phyloP scores from a whole-genome alignment of 148 eudicot genomes.

The Talinum fruticosum region DNA sequence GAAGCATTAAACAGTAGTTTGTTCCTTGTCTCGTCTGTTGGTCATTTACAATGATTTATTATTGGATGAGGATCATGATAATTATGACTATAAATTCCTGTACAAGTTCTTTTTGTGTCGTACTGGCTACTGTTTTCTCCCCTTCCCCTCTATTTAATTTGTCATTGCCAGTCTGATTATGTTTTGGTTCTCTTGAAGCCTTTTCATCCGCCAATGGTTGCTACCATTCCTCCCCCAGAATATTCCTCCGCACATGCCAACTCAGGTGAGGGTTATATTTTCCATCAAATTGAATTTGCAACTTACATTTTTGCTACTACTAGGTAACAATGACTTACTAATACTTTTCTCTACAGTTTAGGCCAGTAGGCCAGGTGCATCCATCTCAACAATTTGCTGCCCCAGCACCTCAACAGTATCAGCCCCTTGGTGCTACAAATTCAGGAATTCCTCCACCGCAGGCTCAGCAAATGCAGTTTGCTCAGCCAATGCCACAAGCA shows the following conservation, averaged over 20 bases:
- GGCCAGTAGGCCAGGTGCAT: slow-evolving; percentile 52
- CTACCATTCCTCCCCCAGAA: slow-evolving; percentile 47
- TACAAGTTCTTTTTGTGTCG: background rate
- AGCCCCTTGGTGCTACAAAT: slow-evolving; percentile 46
- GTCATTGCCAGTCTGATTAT: background rate
- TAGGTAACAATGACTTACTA: background rate
- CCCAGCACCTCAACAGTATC: slow-evolving; percentile 63
- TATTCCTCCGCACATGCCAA: slow-evolving; percentile 63
- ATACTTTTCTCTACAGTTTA: slow-evolving; percentile 48
- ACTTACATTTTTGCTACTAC: background rate
- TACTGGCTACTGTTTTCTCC: background rate
- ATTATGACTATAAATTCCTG: background rate
- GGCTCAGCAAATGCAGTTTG: slow-evolving; percentile 56
- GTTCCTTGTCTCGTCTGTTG: background rate
- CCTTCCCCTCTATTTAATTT: background rate
- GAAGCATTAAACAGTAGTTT: background rate
- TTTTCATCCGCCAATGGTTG: slow-evolving; percentile 57
- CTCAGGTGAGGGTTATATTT: slow-evolving; percentile 40
- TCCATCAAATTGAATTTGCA: background rate
- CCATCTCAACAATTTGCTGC: slow-evolving; percentile 63
- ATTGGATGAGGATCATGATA: background rate
- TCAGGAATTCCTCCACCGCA: slow-evolving; percentile 56
- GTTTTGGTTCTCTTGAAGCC: slow-evolving; percentile 36
- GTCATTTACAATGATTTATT: background rate
- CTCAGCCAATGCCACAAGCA: slow-evolving; percentile 56